phyloP scores from a whole-genome alignment of 345 rosid genomes.

The Aegle marmelos region DNA sequence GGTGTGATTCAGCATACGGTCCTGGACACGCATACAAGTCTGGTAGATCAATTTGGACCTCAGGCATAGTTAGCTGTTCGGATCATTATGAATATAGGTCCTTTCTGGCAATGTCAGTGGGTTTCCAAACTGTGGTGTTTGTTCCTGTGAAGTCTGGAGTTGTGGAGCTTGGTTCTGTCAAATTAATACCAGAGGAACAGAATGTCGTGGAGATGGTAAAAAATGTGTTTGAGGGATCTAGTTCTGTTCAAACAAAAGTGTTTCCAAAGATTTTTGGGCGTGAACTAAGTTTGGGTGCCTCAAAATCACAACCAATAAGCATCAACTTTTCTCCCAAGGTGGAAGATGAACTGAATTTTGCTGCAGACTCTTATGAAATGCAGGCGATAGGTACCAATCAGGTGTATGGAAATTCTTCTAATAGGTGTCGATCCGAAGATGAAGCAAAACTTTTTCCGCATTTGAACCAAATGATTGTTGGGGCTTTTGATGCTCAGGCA shows the following conservation, averaged over 20 bases:
- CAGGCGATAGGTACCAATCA: conserved; percentile 52
- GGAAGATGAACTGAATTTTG: conserved; percentile 71
- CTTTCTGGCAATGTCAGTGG: conserved; percentile 70
- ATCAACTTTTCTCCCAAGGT: conserved; percentile 81
- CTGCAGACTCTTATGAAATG: conserved; percentile 52
- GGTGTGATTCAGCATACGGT: conserved; percentile 50
- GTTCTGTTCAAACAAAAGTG: conserved; percentile 51
- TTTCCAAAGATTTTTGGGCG: conserved; percentile 82
- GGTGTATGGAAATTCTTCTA: conserved; percentile 53
- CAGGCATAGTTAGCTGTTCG: conserved; percentile 47
- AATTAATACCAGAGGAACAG: conserved; percentile 58
- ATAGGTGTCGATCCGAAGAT: conserved; percentile 38
- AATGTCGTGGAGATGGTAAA: conserved; percentile 56
- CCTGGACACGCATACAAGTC: conserved; percentile 60
- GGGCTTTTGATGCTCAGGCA: conserved; percentile 39
- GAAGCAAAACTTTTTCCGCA: conserved; percentile 53
- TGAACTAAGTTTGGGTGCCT: conserved; percentile 74
- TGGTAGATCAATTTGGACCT: conserved; percentile 66
- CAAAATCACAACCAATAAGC: conserved; percentile 62
- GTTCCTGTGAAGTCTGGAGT: conserved; percentile 77
- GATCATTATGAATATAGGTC: conserved; percentile 65
- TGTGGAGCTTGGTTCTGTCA: conserved; percentile 83
- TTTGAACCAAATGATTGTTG: conserved; percentile 34
- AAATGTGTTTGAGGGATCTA: conserved; percentile 53
- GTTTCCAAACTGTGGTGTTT: conserved; percentile 69